Evolutionary conservation across 2,329 filamentous ascomycete species (phyloP), one percentile per base, ranked within the genome.

Genomic region (Monascus ruber): DNA sequence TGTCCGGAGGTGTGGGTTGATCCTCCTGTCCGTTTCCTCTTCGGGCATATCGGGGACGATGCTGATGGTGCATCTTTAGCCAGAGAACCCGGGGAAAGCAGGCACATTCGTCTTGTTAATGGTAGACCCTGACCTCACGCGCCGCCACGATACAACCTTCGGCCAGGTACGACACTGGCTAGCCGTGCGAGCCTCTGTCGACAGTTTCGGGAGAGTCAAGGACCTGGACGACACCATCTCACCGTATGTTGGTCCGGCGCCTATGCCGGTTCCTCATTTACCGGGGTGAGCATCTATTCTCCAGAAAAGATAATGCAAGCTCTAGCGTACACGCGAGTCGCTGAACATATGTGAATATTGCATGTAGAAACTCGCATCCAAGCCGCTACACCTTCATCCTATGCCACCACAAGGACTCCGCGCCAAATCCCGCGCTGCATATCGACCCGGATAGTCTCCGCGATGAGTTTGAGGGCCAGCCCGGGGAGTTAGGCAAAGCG

Each of bases 121-220:
- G 33, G 33, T 34, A 2, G 33, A 34, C 25, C 39, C 40, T 10
- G 42, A 44, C 26, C 37, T 44, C 26, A 44, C 40, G 1, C 24
- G 26, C n/a, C 42, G 42, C 25, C 36, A 42, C 28, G 42, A 44
- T 25, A 44, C 40, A 10, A 33, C 17, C 3, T 44, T 42, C 26
- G 42, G 42, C 11, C 42, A 44, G 31, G 42, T 44, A 8, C 34
- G 42, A 17, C 42, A 44, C 31, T 44, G 42, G 42, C 42, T 44
- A n/a, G 31, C 37, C 5, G 37, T 34, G 17, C 10, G 31, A 5
- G 40, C 34, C 26, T 34, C 42, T 6, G 32, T 44, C 2, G 40
- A 28, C 27, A 24, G 29, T 10, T 11, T 24, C 6, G 42, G 42
- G 2, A 29, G 39, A 33, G 11, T 44, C 3, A 38, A 39, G 10